These are phyloP conservation scores for Chenopodium quinoa DNA, from an alignment of 148 eudicot genomes.

Conservation along the genomic window DNA sequence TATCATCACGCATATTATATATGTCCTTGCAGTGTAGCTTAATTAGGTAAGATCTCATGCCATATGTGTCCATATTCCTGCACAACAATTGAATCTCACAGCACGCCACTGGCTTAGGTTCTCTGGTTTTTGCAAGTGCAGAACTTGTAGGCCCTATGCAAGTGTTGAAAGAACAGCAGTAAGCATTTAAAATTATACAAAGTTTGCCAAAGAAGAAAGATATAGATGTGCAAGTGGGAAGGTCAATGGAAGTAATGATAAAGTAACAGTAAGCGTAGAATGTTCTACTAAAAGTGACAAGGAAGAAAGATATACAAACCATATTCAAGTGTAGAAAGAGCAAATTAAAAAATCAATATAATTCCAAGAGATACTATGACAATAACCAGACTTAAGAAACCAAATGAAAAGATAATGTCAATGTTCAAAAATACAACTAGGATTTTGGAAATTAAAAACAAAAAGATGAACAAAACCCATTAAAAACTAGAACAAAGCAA, in stretches of 20 bases:
- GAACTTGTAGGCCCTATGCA: neutral
- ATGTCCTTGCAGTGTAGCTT: neutral
- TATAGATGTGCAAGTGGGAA: too few relatives aligned
- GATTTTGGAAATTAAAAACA: too few relatives aligned
- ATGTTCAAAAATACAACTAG: too few relatives aligned
- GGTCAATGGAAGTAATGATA: too few relatives aligned
- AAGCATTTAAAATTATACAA: too few relatives aligned
- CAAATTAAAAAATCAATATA: neutral
- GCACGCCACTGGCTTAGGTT: neutral
- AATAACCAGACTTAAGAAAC: too few relatives aligned
- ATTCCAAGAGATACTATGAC: neutral
- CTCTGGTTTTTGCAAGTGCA: neutral
- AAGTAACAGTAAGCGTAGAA: neutral
- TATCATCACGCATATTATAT: neutral
- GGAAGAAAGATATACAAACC: neutral
- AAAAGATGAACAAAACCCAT: neutral
- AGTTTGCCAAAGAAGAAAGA: too few relatives aligned
- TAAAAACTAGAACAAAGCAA: neutral
- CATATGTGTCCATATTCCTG: too few relatives aligned
- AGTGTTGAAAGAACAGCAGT: neutral
- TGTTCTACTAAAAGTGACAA: neutral
- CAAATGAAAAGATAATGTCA: too few relatives aligned
- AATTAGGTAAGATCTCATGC: neutral
- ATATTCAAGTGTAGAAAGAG: neutral
- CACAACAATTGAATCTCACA: too few relatives aligned